Base-by-base conservation (phyloP, 2,329 filamentous ascomycete species). In the Purpureocillium takamizusanense region DNA sequence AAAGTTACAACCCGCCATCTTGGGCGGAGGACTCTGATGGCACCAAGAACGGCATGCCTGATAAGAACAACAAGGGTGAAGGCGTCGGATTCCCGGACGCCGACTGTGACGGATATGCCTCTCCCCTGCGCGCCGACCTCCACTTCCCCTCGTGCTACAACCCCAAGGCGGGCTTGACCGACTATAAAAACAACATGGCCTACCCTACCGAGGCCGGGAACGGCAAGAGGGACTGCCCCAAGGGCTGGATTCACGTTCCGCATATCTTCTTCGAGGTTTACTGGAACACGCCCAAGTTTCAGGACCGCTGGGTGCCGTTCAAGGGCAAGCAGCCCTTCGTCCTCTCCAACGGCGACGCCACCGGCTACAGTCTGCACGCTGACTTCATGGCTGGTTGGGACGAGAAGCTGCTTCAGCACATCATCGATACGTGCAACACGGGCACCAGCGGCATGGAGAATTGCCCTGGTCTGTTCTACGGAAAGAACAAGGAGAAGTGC, bases 381-480 rank as follows among this genome's bases (percentile, higher is more conserved):
- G 83, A 88, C 58, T 87, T 88, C 62, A 60, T 83, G 46, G 76
- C 83, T 45, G 83, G 75, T 13, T 88, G 84, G 84, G 76, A 87
- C 47, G 67, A 74, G 44, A 57, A 65, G 21, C 68, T 72, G 33
- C 76, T 86, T 36, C 78, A 83, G 58, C 66, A 72, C 43, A 81
- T 83, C 46, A 78, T 86, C 47, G 69, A 83, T 53, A 74, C 66
- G 36, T 86, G 84, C 65, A 65, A 78, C 49, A 73, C 72, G 33
- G 72, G 76, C 35, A 70, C 70, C 41, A 46, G 53, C 7, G 76
- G 75, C 36, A 78, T 86, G 64, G 72, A 81, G 45, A 65, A 71
- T 46, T 86, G 81, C 63, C 67, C 71, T 5, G 67, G 70, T 32
- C 67, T 83, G 41, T 65, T 65, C 40, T 66, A 69, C 38, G 72